Percentiles rank a stretch among this genome's conserved stretches.
These are phyloP conservation scores for Fomitopsis pulvina DNA, from an alignment of 768 basidiomycete species.

Conservation along the genomic window DNA sequence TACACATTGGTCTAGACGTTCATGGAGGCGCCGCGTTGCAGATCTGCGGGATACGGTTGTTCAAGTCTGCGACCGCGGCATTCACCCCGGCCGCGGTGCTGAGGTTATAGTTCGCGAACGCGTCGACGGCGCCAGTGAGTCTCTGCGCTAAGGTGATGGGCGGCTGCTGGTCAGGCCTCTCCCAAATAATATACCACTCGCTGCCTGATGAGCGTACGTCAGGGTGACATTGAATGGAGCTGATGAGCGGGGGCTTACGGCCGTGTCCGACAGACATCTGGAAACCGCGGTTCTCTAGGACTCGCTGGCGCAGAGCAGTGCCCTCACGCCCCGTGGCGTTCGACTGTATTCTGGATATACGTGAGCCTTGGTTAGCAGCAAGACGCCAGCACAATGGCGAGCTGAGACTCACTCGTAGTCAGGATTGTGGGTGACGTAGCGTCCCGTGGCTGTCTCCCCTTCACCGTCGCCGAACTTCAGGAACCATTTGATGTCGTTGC, in stretches of 20 bases:
- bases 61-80: background rate
- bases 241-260: background rate
- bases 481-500: no score
- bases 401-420: no score
- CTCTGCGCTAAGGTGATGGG: background rate
- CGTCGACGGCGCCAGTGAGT: background rate
- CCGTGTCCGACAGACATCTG: background rate
- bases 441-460: no score
- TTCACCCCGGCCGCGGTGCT: background rate
- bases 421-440: no score
- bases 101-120: background rate
- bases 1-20: background rate
- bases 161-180: background rate
- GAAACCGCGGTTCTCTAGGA: background rate
- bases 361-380: no score
- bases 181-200: background rate
- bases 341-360: background rate
- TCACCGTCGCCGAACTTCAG: no score
- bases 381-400: no score
- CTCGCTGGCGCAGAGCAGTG: background rate
- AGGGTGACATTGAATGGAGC: no score
- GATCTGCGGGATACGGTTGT: background rate
- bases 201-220: background rate
- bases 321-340: background rate
- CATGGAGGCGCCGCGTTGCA: background rate